Evolutionary conservation across 345 rosid genomes (phyloP).

Genomic region (Syzygium grande): DNA sequence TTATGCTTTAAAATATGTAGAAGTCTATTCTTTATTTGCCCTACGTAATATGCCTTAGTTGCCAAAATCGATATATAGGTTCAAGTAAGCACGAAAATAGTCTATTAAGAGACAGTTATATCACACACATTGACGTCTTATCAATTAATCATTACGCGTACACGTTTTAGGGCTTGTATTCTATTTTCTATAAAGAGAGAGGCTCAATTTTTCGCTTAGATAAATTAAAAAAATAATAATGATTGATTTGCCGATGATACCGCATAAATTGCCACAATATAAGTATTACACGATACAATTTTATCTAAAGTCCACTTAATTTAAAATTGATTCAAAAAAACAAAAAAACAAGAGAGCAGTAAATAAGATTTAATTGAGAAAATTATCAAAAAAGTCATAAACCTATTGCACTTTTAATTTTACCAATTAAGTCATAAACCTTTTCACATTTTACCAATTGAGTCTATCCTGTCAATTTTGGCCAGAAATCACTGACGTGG

Average conservation of each 20-base stretch:
- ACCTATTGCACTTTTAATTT: too few species aligned
- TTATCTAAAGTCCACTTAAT: not conserved
- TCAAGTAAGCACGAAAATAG: not conserved
- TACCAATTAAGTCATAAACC: too few species aligned
- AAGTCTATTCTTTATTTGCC: not conserved
- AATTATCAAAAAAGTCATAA: too few species aligned
- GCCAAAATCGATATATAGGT: too few species aligned
- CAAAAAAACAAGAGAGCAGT: not conserved
- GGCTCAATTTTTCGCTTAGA: not conserved
- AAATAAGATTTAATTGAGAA: not conserved
- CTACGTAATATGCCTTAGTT: not conserved
- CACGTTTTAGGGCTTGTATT: too few species aligned
- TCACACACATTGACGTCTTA: not conserved
- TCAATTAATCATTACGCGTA: not conserved
- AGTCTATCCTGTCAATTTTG: too few species aligned
- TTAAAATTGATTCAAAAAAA: too few species aligned
- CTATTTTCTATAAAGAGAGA: too few species aligned
- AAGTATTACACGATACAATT: not conserved
- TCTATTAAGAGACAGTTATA: not conserved
- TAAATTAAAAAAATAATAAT: not conserved
- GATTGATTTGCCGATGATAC: not conserved
- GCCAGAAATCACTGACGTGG: too few species aligned
- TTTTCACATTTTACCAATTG: too few species aligned
- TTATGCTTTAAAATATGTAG: not conserved
- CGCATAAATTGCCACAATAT: not conserved